A percentile compares a stretch with the other conserved stretches of the same genome.
These are phyloP conservation scores for Kazachstania taianensis DNA, from an alignment of 805 yeast species.

Conservation along the genomic window DNA sequence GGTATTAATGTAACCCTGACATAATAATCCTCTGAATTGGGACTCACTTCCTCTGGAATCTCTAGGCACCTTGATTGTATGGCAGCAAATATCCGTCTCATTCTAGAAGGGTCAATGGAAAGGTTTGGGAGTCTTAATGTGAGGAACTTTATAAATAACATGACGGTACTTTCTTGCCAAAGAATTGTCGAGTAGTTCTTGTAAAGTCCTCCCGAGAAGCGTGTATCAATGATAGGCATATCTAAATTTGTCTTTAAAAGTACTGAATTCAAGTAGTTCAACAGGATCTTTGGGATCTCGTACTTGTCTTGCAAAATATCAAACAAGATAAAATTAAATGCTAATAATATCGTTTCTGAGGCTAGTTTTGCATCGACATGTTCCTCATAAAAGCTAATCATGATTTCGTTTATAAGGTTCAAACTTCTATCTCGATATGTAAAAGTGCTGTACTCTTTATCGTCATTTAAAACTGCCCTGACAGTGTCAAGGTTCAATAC, in stretches of 20 bases:
- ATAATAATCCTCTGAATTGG: slow-evolving; percentile 31
- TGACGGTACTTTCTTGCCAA: no score
- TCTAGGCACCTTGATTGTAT: slow-evolving; percentile 53
- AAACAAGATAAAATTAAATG: slow-evolving; percentile 7
- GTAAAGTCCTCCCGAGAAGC: slow-evolving; percentile 10
- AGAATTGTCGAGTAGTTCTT: slow-evolving; percentile 4
- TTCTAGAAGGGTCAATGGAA: no score
- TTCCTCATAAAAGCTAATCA: no score
- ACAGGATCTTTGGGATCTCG: slow-evolving; percentile 14
- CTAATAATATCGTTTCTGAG: background rate
- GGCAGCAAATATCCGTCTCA: slow-evolving; percentile 32
- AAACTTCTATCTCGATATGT: no score
- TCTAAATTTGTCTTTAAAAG: slow-evolving; percentile 12
- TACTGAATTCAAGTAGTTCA: slow-evolving; percentile 15
- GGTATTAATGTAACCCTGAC: slow-evolving; percentile 55
- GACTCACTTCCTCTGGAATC: slow-evolving; percentile 40
- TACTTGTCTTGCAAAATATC: slow-evolving; percentile 5
- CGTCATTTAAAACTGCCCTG: no score
- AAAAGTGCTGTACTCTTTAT: no score
- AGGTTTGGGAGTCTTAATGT: no score
- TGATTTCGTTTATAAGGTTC: no score
- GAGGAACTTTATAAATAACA: no score
- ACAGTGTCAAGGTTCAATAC: no score
- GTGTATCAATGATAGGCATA: slow-evolving; percentile 4
- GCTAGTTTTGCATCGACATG: no score